Evolutionary conservation across 805 yeast genomes (phyloP), one percentile per base, ranked within the genome.

Genomic region (Saccharomycopsis sp.): DNA sequence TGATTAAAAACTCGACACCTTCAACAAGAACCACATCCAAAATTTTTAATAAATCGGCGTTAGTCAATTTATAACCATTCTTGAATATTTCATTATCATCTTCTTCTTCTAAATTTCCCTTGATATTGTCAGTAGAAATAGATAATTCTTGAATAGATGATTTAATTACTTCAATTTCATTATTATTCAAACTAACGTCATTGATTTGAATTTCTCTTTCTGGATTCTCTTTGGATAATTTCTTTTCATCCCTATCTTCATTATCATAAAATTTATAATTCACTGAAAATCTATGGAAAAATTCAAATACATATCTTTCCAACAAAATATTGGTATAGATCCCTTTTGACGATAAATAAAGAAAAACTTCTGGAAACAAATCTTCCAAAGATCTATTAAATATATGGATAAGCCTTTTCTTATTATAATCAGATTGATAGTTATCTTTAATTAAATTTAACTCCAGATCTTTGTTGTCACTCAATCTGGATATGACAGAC

Each of bases 361-460:
- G 28, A 16, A 47, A 41, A 7, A 50, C 39, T 40, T 50, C 53
- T 6, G 53, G 53, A 20, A 47, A 50, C 11, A 41, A 34, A 33
- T 50, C 49, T 31, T 50, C 53, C 34, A 50, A 44, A 26, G 51
- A 33, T 28, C 51, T 33, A 32, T 50, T 50, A 26, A 50, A 50
- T n/a, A 47, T 37, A 29, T 44, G 44, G 21, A 48, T 28, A n/a
- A 50, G 34, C 23, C 40, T 41, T 13, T 50, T 47, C 27, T 41
- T 47, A 29, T 50, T 50, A 9, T 29, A 28, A 11, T 50, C 48
- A 2, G 51, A 44, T 7, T 20, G 29, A 34, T 49, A 49, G 33
- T 43, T 41, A 26, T 27, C 19, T 36, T 36, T 47, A 14, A 47
- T 43, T 21, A 29, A 36, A 17, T 47, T 47, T 16, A 47, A 29